Conservation (phyloP, 495 filamentous ascomycete genomes). For the Penicillium atrosanguineum region DNA sequence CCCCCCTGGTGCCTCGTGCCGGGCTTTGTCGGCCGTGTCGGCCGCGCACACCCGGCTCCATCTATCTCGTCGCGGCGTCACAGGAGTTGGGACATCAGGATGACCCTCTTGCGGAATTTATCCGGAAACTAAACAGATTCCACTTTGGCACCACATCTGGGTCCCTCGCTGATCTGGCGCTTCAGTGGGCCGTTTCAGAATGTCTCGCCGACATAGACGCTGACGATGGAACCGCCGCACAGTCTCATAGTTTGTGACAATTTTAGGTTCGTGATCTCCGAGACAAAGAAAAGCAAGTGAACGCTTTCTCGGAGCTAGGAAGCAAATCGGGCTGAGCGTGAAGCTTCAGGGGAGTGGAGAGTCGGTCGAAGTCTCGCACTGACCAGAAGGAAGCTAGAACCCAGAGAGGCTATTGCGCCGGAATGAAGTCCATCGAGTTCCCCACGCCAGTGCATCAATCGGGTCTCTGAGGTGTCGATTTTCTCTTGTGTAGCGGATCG, state of each 20-base stretch:
- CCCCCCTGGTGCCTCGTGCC: not conserved
- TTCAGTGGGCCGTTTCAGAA: constrained; percentile 11
- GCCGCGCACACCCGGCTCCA: constrained; percentile 1
- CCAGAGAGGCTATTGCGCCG: constrained; percentile 19
- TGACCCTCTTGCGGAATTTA: not conserved
- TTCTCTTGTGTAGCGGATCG: not conserved
- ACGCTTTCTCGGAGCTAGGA: not conserved
- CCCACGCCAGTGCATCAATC: constrained; percentile 3
- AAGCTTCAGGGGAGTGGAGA: not conserved
- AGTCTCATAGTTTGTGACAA: not conserved
- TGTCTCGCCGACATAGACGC: constrained; percentile 3
- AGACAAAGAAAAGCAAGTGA: not conserved
- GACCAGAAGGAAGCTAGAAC: constrained; percentile 3
- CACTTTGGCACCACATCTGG: not conserved
- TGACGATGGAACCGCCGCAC: not conserved
- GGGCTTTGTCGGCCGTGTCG: not conserved
- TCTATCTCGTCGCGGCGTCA: not conserved
- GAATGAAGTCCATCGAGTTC: constrained; percentile 14
- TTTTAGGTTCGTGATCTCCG: not conserved
- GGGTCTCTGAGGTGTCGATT: not conserved
- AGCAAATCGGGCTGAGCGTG: not conserved
- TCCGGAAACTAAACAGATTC: not conserved
- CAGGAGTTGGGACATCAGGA: not conserved
- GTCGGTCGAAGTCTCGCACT: not conserved
- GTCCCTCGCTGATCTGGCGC: not conserved